Evolutionary conservation across 768 basidiomycete species (phyloP), one percentile per base, ranked within the genome.

Genomic region (Auricularia heimuer): DNA sequence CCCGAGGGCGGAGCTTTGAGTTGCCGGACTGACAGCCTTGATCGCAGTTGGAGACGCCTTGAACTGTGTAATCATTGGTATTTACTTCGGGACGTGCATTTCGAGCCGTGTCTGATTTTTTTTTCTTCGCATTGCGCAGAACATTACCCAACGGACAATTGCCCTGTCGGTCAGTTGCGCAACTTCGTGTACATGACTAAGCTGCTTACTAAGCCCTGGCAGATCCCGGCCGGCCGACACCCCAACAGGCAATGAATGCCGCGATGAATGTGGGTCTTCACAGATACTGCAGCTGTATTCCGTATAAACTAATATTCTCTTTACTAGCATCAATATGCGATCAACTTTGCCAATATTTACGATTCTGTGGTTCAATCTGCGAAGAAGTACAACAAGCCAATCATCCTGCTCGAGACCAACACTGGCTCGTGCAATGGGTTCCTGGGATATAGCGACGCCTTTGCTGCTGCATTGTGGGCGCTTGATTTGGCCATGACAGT

Each of bases 381-480:
- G 6, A 51, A 16, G 14, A 4, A 71, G 0, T 74, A 75, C 39
- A 72, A 74, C 2, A 80, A 82, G 68, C 78, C 79, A 21, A 72
- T 88, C 37, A 68, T 86, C 63, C 87, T 89, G 85, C 80, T 88
- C 66, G 88, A 90, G 74, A 87, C 85, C 11, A 88, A 88, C 63
- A 79, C 88, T 0, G 79, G 78, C 2, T 79, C 76, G 62, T 84
- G 81, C 71, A 80, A 77, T 67, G 81, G 79, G 18, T 82, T 79
- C 70, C 71, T 75, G 11, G 78, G 79, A 62, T 78, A 86, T 74
- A 73, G 86, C 77, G 81, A 90, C 77, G 72, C 80, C 68, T 88
- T 82, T 65, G 78, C 76, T 1, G 84, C 82, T 0, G 83, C 85
- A 3, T 74, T 89, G 2, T 88, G 86, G 86, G 83, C 76, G 2